Base-by-base conservation (phyloP, 2,329 filamentous ascomycete species). In the Arthrobotrys musiformis region DNA sequence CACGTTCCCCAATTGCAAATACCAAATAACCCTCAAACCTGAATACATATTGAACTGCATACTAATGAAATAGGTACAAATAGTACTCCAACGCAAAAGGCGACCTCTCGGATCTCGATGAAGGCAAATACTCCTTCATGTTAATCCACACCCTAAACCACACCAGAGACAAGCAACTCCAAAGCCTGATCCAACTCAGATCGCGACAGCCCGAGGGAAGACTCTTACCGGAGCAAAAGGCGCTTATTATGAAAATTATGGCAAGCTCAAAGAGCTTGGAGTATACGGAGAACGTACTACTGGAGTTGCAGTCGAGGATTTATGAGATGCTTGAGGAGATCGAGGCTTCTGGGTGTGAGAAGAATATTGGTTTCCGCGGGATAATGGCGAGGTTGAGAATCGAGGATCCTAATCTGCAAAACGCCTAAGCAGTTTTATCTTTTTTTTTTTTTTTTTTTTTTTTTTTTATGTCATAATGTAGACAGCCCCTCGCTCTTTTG, bases 351-450 rank as follows among this genome's bases (percentile, higher is more conserved):
- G 46, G 30, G 11, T 9, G 33, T 44, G 48, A 56, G 13, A 42
- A 67, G 33, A 67, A 67, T 56, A 56, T 33, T 46, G 54, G 44
- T 11, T 17, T 67, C 40, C n/a, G 63, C 4, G 33, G 19, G 13
- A 56, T 67, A 19, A 56, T 67, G 63, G 48, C 63, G 2, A 54
- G 63, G 42, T 42, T 67, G 35, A 54, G n/a, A 22, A 35, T 56
- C 2, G 62, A 7, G 2, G 37, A 62, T 19, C 37, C 11, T 11
- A 48, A 13, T 3, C 6, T 48, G 24, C 19, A 26, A 5, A 24
- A 17, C 2, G 7, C 2, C 13, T 42, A 42, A 42, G 17, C 37
- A n/a, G n/a, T n/a, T n/a, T n/a, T n/a, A n/a, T n/a, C n/a, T n/a
- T n/a, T n/a, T n/a, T n/a, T n/a, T n/a, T n/a, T n/a, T n/a, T n/a